Evolutionary conservation across 129 eudicot genomes (phyloP).

Genomic region (Solidago caesia): DNA sequence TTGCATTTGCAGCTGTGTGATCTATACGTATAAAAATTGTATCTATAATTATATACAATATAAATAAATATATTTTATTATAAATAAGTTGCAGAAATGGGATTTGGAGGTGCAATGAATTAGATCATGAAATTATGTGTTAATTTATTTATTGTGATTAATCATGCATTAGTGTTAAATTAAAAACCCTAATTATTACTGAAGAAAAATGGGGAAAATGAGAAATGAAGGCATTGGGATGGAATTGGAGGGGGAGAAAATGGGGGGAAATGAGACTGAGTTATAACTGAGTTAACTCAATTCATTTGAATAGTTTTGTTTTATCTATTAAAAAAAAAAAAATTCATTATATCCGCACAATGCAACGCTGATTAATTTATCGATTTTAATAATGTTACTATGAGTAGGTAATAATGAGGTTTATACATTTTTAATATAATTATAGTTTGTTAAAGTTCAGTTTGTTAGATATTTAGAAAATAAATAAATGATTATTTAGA

Average conservation of each 20-base stretch:
- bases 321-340: too few relatives aligned
- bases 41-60: background rate
- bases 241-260: slow-evolving; percentile 28
- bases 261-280: slow-evolving; percentile 35
- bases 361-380: too few relatives aligned
- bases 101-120: background rate
- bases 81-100: background rate
- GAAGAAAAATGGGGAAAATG: slow-evolving; percentile 12
- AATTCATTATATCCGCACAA: too few relatives aligned
- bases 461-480: too few relatives aligned
- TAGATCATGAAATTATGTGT: slow-evolving; percentile 17
- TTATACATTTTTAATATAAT: too few relatives aligned
- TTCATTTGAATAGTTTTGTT: background rate
- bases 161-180: slow-evolving; percentile 18
- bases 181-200: slow-evolving; percentile 36
- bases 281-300: slow-evolving; percentile 19
- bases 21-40: slow-evolving; percentile 11
- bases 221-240: slow-evolving; percentile 7
- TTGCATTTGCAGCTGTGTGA: slow-evolving; percentile 26
- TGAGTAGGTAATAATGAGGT: too few relatives aligned
- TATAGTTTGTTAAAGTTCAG: too few relatives aligned
- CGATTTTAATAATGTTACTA: too few relatives aligned
- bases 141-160: slow-evolving; percentile 3
- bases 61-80: background rate
- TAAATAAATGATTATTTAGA: too few relatives aligned